Conservation (phyloP, 805 yeast species). For the Komagataella phaffii region DNA sequence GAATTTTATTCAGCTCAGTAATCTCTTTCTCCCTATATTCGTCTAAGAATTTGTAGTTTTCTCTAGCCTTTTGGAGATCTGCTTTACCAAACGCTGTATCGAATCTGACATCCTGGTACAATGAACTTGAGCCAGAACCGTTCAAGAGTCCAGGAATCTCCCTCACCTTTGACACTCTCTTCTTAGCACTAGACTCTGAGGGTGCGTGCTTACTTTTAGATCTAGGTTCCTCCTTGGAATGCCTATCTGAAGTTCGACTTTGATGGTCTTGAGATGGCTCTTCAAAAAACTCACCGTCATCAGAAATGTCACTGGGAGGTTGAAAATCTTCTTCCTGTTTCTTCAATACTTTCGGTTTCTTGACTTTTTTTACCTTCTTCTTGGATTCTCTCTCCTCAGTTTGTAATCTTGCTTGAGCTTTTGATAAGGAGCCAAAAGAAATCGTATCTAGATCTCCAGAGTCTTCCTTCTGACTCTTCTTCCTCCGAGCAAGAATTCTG, state of each 20-base stretch:
- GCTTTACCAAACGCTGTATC: constrained; percentile 85
- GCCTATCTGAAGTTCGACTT: background rate
- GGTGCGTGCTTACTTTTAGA: constrained; percentile 67
- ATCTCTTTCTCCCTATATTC: constrained; percentile 74
- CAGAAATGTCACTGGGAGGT: background rate
- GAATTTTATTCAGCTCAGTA: constrained; percentile 35
- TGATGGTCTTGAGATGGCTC: background rate
- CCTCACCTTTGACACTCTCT: constrained; percentile 55
- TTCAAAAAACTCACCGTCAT: background rate
- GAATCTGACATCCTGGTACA: constrained; percentile 77
- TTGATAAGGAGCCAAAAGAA: constrained; percentile 24
- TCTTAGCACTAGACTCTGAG: constrained; percentile 60
- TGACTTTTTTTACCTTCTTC: constrained; percentile 5
- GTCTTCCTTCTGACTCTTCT: constrained; percentile 3
- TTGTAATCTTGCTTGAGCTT: constrained; percentile 15
- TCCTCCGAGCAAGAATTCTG: constrained; percentile 2
- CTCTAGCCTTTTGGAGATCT: constrained; percentile 50
- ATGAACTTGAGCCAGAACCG: constrained; percentile 17
- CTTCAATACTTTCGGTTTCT: constrained; percentile 1
- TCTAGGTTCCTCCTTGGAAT: constrained; percentile 20
- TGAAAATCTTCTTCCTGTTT: constrained; percentile 6
- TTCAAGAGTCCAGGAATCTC: constrained; percentile 52
- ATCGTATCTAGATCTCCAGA: constrained; percentile 12
- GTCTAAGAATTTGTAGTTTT: constrained; percentile 75
- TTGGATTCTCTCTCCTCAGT: constrained; percentile 6